These are phyloP conservation scores for Nannizziopsis barbatae DNA, from an alignment of 2,329 filamentous ascomycete species.

Conservation along the genomic window DNA sequence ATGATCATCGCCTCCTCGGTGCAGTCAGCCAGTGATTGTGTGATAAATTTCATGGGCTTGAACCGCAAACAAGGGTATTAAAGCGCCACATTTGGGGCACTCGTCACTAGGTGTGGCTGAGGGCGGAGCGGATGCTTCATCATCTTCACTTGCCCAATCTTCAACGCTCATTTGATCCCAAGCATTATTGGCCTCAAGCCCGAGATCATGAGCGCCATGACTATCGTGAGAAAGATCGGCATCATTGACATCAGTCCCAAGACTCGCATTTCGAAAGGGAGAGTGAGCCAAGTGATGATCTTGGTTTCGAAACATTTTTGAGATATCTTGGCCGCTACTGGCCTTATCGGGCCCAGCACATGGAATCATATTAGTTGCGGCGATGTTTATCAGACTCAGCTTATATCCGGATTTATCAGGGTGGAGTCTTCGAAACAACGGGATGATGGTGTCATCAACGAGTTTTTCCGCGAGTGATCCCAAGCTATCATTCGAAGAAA, in stretches of 20 bases:
- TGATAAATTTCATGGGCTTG: slow-evolving; percentile 42
- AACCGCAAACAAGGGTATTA: slow-evolving; percentile 42
- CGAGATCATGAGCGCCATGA: too few relatives aligned
- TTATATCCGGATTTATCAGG: slow-evolving; percentile 62
- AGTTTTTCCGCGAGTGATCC: slow-evolving; percentile 56
- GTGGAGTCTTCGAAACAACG: slow-evolving; percentile 64
- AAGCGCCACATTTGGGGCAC: slow-evolving; percentile 36
- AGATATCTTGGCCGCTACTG: slow-evolving; percentile 63
- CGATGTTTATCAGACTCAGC: slow-evolving; percentile 72
- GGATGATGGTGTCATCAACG: slow-evolving; percentile 55
- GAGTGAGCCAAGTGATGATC: slow-evolving; percentile 36
- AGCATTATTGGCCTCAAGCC: neutral
- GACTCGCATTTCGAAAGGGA: neutral
- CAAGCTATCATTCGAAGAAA: slow-evolving; percentile 49
- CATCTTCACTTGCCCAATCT: slow-evolving; percentile 28
- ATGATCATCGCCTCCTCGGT: too few relatives aligned
- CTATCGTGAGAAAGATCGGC: too few relatives aligned
- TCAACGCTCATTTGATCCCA: neutral
- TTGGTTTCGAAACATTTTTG: slow-evolving; percentile 68
- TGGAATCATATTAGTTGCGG: slow-evolving; percentile 70
- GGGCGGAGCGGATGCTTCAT: slow-evolving; percentile 24
- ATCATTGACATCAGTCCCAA: slow-evolving; percentile 7
- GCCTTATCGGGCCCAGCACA: slow-evolving; percentile 42
- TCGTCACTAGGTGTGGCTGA: slow-evolving; percentile 23
- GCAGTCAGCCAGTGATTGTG: slow-evolving; percentile 10